Evolutionary conservation across 441 rosid genomes (phyloP), one percentile per base, ranked within the genome.

Genomic region (Gossypium gossypioides): DNA sequence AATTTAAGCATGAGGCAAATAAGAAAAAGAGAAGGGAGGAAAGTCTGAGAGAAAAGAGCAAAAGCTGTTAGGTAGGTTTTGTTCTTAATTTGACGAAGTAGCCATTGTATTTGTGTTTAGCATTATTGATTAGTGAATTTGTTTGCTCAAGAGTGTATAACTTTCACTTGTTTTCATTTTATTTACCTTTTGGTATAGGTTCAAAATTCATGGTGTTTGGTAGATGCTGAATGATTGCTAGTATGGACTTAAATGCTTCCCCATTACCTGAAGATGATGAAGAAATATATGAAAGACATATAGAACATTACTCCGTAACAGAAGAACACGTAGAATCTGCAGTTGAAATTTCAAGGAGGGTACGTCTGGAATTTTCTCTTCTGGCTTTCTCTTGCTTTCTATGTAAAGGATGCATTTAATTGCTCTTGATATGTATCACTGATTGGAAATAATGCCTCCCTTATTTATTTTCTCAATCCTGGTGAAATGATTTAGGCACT

Each of bases 231-330:
- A 86, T 92, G 93, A 84, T 84, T 79, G 89, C 88, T 78, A 83
- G 87, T 62, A 92, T 92, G 99, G 98, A 95, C 80, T 74, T 95
- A 66, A 95, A 95, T 86, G 98, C 87, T 72, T 87, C 90, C 2
- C 96, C 96, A 2, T 77, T 87, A 74, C 99, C 99, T n/a, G 99
- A 95, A 76, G 98, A 91, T 57, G 96, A 92, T n/a, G 99, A 95
- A n/a, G 99, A 92, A 72, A 85, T 78, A 48, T 88, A 81, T 63
- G 96, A 86, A 18, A 67, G 86, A 65, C 93, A 71, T 68, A 55
- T 79, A 34, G 91, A 86, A 60, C 83, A 88, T 40, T 90, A 79
- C 68, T 61, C 78, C 0, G 73, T 84, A 2, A 85, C 84, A 1
- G 84, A 75, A 62, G 98, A 88, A 16, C 93, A 82, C 21, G 57